A percentile compares a stretch with the other conserved stretches of the same genome.
Conservation (phyloP, 306 rosid genomes). For the Luffa acutangula region DNA sequence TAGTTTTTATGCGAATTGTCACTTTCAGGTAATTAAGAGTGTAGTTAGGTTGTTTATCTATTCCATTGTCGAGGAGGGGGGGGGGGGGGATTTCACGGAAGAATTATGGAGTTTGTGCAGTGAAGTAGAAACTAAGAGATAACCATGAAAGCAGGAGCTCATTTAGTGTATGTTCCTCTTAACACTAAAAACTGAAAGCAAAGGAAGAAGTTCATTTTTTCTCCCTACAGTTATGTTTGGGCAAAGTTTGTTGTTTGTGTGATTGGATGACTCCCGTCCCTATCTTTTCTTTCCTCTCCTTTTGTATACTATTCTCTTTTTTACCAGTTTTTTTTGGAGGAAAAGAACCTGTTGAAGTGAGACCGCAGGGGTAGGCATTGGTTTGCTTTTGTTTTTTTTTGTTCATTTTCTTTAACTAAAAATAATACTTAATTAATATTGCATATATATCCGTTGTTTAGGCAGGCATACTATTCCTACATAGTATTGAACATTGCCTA, state of each 20-base stretch:
- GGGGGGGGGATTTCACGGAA: neutral
- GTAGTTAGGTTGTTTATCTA: neutral
- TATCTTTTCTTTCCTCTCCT: no score
- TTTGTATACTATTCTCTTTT: neutral
- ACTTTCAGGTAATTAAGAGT: constrained; percentile 45
- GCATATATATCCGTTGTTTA: neutral
- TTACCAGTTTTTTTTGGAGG: neutral
- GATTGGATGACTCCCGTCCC: neutral
- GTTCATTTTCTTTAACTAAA: neutral
- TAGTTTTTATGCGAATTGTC: constrained; percentile 65
- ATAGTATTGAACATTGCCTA: neutral
- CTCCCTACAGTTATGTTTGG: neutral
- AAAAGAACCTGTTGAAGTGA: neutral
- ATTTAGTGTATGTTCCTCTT: neutral
- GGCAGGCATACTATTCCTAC: neutral
- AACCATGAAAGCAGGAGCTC: neutral
- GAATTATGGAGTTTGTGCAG: neutral
- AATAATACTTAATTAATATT: neutral
- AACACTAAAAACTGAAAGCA: neutral
- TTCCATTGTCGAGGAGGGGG: neutral
- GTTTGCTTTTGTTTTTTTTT: neutral
- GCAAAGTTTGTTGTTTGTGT: neutral
- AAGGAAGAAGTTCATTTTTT: neutral
- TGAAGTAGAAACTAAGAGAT: neutral
- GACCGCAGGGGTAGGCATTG: neutral